Evolutionary conservation across 2,329 filamentous ascomycete species (phyloP), one percentile per base, ranked within the genome.

Genomic region (Cladobotryum protrusum): DNA sequence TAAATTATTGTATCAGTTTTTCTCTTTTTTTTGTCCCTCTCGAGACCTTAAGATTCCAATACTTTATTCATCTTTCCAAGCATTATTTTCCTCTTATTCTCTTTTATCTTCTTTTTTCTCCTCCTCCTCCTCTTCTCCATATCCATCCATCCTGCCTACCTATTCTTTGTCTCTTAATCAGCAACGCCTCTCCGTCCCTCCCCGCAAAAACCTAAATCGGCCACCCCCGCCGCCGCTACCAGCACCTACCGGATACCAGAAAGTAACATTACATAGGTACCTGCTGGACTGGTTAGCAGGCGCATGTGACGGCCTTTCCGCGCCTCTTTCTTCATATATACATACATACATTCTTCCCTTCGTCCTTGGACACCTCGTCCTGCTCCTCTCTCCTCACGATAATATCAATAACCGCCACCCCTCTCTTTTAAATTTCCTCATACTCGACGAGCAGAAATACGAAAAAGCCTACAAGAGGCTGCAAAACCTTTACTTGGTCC

Each of bases 191-290:
- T 29, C 24, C 24, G 24, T 29, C 24, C 8, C 41, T 19, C 33
- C 32, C 44, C 17, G 35, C 35, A 37, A 4, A 39, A 40, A 20
- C 40, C 33, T 32, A 18, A 36, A 34, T 19, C 36, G 15, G 14
- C 14, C 39, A 33, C 39, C 40, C 17, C 43, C 43, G 43, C 43
- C 36, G 33, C 50, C 41, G 45, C 24, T 44, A 56, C 29, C 39
- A 33, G 14, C 13, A 34, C 13, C 13, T 13, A 37, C 13, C 24
- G 24, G 24, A 29, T 8, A 29, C 24, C 24, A 29, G 6, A 29
- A 29, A 29, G 24, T 29, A 29, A 29, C 24, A 29, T 29, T 29
- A 29, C 24, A 29, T 29, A 29, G 24, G 24, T 29, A 29, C 24
- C 24, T 29, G 24, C 24, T 29, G 24, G 24, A 8, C 24, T 8